Base-by-base conservation (phyloP, 441 rosid species). In the Manihot esculenta region DNA sequence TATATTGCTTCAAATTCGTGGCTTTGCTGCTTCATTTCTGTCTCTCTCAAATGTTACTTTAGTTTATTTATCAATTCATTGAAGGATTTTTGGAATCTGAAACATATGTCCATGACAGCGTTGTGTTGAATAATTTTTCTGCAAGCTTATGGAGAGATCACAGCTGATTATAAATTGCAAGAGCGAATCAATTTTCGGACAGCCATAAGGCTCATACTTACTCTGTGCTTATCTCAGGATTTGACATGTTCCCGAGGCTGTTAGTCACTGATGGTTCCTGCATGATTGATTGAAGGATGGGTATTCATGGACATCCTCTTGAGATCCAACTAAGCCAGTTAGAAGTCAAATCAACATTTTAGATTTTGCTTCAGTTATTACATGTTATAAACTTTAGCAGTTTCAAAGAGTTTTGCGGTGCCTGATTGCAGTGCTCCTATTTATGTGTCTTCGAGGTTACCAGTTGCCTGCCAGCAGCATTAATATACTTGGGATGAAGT, bases 271-370 rank as follows among this genome's bases (percentile, higher is more conserved):
- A 94, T 72, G 97, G 97, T 69, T 94, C 99, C 71, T 92, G 97
- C 75, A 94, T 94, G 99, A 90, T 94, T 41, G 99, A 94, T 80
- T 83, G 99, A 70, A 84, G 97, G 64, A 92, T 94, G 99, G 97
- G 99, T 58, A 94, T 94, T 72, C 95, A 94, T 49, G 99, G 99
- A 1, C 99, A 94, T 75, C 99, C 99, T 70, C 97, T 94, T 56
- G 99, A 94, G 82, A 94, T 94, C 75, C 97, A 93, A 81, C 92
- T 86, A 81, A 78, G 86, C 66, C 48, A 13, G 50, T 9, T 60
- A n/a, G n/a, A n/a, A n/a, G 12, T 56, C 24, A 20, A 11, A 12
- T 33, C 14, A 17, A 35, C 14, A 38, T 38, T 41, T 20, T 45
- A 7, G 5, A 64, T 60, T 62, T 20, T 42, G 44, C 41, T 24